These are phyloP conservation scores for Epichloe baconii DNA, from an alignment of 2,329 filamentous ascomycete species.

Conservation along the genomic window DNA sequence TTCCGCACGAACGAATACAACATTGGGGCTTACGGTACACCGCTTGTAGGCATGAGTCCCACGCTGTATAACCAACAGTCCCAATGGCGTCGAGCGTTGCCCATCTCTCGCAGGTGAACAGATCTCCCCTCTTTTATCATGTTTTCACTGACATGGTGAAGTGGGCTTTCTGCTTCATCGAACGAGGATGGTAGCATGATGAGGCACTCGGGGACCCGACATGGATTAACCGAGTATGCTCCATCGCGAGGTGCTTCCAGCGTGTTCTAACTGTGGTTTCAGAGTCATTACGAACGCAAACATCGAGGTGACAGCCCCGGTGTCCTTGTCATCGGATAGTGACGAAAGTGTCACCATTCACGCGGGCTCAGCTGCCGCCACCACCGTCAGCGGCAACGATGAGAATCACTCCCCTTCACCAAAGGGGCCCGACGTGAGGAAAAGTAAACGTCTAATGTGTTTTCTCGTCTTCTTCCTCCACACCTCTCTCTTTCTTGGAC, in stretches of 20 bases:
- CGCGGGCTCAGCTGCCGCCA: constrained; percentile 32
- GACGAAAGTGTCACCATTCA: constrained; percentile 43
- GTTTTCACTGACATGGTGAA: constrained; percentile 6
- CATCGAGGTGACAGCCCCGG: constrained; percentile 24
- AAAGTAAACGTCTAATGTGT: constrained; percentile 8
- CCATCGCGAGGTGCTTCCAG: constrained; percentile 12
- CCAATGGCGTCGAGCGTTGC: constrained; percentile 23
- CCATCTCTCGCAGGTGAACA: constrained; percentile 19
- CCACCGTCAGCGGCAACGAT: constrained; percentile 21
- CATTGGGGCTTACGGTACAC: constrained; percentile 53
- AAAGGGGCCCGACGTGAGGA: constrained; percentile 27
- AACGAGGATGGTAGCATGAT: constrained; percentile 15
- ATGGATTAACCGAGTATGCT: constrained; percentile 24
- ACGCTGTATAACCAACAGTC: constrained; percentile 23
- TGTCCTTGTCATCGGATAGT: constrained; percentile 32
- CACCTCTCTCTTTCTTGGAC: constrained; percentile 2
- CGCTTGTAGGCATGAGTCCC: constrained; percentile 41
- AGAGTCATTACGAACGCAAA: constrained; percentile 28
- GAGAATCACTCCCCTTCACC: constrained; percentile 34
- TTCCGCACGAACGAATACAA: constrained; percentile 96
- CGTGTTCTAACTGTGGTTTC: constrained; percentile 20
- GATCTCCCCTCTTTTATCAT: neutral
- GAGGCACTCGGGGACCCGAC: constrained; percentile 19
- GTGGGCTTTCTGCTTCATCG: constrained; percentile 17
- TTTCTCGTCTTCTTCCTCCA: neutral